These are phyloP conservation scores for Microsporum canis DNA, from an alignment of 2,329 filamentous ascomycete genomes.

Conservation along the genomic window DNA sequence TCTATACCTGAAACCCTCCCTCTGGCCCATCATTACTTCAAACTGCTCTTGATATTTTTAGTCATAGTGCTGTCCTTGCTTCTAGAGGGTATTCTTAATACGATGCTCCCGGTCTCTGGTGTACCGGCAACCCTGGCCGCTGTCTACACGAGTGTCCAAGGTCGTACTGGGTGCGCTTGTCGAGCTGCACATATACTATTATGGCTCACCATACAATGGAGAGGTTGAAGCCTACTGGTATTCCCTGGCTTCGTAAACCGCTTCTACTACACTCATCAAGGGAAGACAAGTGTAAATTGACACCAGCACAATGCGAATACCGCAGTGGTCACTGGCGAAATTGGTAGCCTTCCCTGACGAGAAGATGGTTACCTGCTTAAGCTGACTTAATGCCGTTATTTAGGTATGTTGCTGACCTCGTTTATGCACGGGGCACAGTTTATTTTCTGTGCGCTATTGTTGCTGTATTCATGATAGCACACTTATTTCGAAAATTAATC, in stretches of 20 bases:
- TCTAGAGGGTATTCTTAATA: no score
- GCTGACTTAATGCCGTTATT: not conserved
- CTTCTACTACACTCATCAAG: conserved; percentile 20
- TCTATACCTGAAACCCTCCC: no score
- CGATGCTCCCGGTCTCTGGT: no score
- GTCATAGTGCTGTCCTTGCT: no score
- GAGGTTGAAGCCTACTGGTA: not conserved
- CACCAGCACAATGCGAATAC: conserved; percentile 20
- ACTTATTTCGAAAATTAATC: conserved; percentile 19
- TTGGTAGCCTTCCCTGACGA: conserved; percentile 17
- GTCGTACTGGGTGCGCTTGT: no score
- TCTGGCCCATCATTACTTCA: no score
- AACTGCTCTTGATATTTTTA: no score
- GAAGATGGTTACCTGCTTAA: not conserved
- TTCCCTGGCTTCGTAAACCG: conserved; percentile 16
- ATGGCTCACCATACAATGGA: not conserved
- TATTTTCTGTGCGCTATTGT: conserved; percentile 44
- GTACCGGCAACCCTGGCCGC: no score
- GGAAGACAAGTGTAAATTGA: conserved; percentile 17
- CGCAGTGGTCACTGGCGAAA: conserved; percentile 16
- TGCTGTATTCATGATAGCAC: conserved; percentile 37
- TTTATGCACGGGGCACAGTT: conserved; percentile 42
- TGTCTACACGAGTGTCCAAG: no score
- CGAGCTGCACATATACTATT: not conserved
- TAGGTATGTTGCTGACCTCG: conserved; percentile 46